Evolutionary conservation across 2,329 filamentous ascomycete species (phyloP).

Genomic region (Diaporthe helianthi): DNA sequence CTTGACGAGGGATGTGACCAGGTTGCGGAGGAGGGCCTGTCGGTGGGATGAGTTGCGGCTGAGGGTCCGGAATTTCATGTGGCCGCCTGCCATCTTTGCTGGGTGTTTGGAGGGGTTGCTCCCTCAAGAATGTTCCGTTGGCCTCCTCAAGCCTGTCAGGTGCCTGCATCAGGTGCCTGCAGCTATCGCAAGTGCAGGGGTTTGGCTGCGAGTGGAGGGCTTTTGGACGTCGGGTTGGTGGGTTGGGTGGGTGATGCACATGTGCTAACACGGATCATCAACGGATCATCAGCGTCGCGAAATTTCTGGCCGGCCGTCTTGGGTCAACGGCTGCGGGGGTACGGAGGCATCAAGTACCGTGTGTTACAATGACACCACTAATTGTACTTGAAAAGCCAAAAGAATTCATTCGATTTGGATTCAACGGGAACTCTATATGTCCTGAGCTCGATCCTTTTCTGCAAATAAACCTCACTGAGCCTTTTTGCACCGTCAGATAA

Average conservation of each 20-base stretch:
- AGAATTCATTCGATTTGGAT: not conserved
- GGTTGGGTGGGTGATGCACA: too few species aligned
- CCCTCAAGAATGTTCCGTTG: not conserved
- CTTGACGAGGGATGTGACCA: constrained; percentile 92
- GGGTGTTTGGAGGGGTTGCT: not conserved
- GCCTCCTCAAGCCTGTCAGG: not conserved
- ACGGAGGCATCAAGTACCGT: not conserved
- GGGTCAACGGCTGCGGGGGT: not conserved
- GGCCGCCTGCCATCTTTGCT: constrained; percentile 78
- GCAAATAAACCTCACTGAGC: too few species aligned
- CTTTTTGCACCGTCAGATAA: too few species aligned
- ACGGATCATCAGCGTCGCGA: constrained; percentile 22
- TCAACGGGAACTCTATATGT: not conserved
- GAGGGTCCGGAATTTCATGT: constrained; percentile 87
- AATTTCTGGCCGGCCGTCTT: constrained; percentile 26
- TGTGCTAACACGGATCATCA: too few species aligned
- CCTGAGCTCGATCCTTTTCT: too few species aligned
- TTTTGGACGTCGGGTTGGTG: not conserved
- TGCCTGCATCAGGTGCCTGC: not conserved
- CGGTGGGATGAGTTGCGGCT: constrained; percentile 86
- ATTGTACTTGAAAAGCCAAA: too few species aligned
- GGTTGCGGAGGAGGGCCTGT: constrained; percentile 90
- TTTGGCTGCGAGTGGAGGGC: constrained; percentile 1
- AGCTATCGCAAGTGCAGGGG: not conserved
- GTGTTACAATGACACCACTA: not conserved